Evolutionary conservation across 129 eudicot species (phyloP), one percentile per base, ranked within the genome.

Genomic region (Cynara cardunculus): DNA sequence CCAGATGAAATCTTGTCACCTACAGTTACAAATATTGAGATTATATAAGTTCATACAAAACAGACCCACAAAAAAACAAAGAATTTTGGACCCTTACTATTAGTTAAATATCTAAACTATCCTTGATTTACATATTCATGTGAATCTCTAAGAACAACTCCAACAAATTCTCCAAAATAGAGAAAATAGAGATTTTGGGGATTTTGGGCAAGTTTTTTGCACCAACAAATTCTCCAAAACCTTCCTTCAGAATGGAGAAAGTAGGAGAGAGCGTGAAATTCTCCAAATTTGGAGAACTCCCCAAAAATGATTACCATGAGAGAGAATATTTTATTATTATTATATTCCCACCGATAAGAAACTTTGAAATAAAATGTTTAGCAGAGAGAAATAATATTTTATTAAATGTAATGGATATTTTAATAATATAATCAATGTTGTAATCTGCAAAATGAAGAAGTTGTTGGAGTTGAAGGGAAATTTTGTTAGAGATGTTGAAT

Each of bases 1-100:
- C 98, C 98, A 59, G 94, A 84, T 12, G 89, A 73, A 69, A 87
- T 44, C 32, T 71, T 76, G 69, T 88, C 92, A 72, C 93, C 97
- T 90, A 79, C 73, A 82, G 34, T 53, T 30, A 14, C 59, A 77
- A 41, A 61, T 35, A 69, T 70, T 8, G n/a, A 34, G 1, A 49
- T 64, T 56, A 26, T 34, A 61, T 53, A 35, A 39, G 70, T 46
- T 69, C 19, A 66, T 24, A 62, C 22, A 32, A 7, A 61, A n/a
- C 24, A 65, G 56, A 35, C 61, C n/a, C 59, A 46, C 59, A 46
- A 46, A 46, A 46, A 46, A 25, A 24, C 12, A 7, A 25, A 26
- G 22, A 25, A 37, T 25, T 78, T 49, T 14, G 8, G 41, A 26
- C 78, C 1, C 24, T n/a, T n/a, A n/a, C 64, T 18, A 53, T 53